A percentile compares a stretch with the other conserved stretches of the same genome.
phyloP scores from a whole-genome alignment of 2,329 filamentous ascomycete species.

The Huntiella bhutanensis region DNA sequence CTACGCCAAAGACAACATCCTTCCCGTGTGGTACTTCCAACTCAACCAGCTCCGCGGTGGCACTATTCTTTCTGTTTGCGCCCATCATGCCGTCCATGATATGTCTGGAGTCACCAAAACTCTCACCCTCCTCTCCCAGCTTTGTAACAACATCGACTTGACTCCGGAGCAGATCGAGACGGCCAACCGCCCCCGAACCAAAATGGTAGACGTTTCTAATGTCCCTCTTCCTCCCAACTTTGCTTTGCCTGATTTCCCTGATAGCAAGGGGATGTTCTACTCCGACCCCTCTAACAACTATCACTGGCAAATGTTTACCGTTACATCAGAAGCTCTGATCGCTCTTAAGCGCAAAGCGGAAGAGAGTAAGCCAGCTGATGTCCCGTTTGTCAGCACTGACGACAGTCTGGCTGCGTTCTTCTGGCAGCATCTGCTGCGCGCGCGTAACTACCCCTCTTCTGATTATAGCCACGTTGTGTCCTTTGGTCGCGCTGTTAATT shows the following conservation, averaged over 20 bases:
- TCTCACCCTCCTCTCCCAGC: not conserved
- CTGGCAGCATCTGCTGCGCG: not conserved
- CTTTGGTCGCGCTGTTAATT: not conserved
- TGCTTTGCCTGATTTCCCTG: not conserved
- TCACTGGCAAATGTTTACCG: no score
- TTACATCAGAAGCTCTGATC: no score
- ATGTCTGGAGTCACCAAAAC: not conserved
- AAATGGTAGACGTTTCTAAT: not conserved
- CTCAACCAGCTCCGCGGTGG: slow-evolving; percentile 1
- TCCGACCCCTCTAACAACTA: no score
- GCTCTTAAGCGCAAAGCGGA: not conserved
- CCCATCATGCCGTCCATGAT: slow-evolving; percentile 1
- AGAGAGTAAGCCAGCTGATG: not conserved
- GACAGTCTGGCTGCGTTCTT: not conserved
- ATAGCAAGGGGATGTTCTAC: no score
- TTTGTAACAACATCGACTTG: not conserved
- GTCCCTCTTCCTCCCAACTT: not conserved
- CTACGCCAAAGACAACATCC: not conserved
- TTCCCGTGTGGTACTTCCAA: not conserved
- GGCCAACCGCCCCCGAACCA: not conserved
- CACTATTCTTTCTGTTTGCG: not conserved
- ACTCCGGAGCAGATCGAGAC: not conserved
- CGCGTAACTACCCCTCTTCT: not conserved
- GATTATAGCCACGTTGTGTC: no score
- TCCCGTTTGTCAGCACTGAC: slow-evolving; percentile 1